Evolutionary conservation across 345 rosid genomes (phyloP).

Genomic region (Murraya koenigii): DNA sequence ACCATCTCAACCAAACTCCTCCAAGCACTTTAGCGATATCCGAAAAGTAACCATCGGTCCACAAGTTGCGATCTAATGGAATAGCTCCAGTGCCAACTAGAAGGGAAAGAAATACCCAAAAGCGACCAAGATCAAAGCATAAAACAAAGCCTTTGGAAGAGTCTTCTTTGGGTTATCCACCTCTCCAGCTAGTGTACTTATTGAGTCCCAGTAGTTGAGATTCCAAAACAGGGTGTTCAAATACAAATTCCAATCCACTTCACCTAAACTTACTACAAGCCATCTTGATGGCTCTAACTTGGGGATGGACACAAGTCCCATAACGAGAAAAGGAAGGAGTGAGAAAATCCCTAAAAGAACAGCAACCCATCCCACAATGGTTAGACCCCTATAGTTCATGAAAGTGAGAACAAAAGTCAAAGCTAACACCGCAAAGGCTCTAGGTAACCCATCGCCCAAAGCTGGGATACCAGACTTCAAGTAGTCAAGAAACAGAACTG

Average conservation of each 20-base stretch:
- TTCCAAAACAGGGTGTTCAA: constrained; percentile 77
- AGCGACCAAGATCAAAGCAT: constrained; percentile 60
- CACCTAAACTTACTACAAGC: constrained; percentile 45
- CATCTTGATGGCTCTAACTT: constrained; percentile 67
- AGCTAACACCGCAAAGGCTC: constrained; percentile 40
- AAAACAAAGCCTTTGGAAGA: constrained; percentile 64
- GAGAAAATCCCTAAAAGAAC: constrained; percentile 64
- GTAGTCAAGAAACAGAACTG: constrained; percentile 69
- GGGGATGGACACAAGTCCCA: constrained; percentile 63
- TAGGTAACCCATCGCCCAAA: constrained; percentile 51
- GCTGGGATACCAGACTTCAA: constrained; percentile 60
- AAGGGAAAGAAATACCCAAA: constrained; percentile 59
- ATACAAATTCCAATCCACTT: constrained; percentile 65
- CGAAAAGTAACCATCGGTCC: constrained; percentile 77
- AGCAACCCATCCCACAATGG: constrained; percentile 72
- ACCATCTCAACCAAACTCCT: constrained; percentile 70
- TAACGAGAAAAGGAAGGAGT: constrained; percentile 63
- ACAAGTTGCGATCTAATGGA: constrained; percentile 54
- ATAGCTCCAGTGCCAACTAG: constrained; percentile 63
- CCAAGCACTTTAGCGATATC: constrained; percentile 62
- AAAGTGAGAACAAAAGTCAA: constrained; percentile 53
- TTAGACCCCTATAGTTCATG: constrained; percentile 68
- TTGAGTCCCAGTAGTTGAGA: constrained; percentile 77
- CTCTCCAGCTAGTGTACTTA: constrained; percentile 74
- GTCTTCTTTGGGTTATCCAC: constrained; percentile 64